Evolutionary conservation across 768 basidiomycete species (phyloP).

Genomic region (Lentinula edodes): DNA sequence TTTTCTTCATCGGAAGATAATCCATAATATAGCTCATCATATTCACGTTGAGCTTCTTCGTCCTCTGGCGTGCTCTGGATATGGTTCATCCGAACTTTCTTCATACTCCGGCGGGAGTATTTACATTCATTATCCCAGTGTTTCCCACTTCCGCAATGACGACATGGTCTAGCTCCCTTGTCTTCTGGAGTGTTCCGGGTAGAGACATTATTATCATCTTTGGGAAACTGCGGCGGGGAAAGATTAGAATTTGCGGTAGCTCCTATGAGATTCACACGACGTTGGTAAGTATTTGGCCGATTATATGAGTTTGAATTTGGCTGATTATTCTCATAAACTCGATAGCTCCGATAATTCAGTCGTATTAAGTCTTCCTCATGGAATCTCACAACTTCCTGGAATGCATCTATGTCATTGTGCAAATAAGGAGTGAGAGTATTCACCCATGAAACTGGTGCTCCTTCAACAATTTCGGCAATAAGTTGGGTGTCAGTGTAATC

Average conservation of each 20-base stretch:
- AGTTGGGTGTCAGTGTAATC: constrained; percentile 5
- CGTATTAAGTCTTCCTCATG: constrained; percentile 13
- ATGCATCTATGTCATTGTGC: constrained; percentile 5
- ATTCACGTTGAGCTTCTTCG: too few species aligned
- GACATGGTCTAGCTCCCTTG: constrained; percentile 23
- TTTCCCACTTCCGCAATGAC: constrained; percentile 26
- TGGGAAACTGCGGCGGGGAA: not conserved
- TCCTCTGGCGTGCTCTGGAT: too few species aligned
- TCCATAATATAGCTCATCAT: too few species aligned
- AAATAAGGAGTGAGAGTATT: constrained; percentile 7
- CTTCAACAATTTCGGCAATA: constrained; percentile 8
- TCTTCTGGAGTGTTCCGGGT: constrained; percentile 10
- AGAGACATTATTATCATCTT: not conserved
- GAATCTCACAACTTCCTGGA: constrained; percentile 14
- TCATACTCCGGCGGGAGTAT: constrained; percentile 10
- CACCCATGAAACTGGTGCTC: constrained; percentile 11
- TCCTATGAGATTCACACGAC: not conserved
- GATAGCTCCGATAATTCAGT: not conserved
- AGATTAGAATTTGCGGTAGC: not conserved
- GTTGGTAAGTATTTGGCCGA: too few species aligned
- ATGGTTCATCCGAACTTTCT: too few species aligned
- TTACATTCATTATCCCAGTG: constrained; percentile 31
- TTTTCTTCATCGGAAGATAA: too few species aligned
- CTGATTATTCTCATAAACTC: not conserved
- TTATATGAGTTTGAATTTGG: not conserved